A percentile compares a stretch with the other conserved stretches of the same genome.
Conservation (phyloP, 73 alveolate genomes). For the Tetrahymena malaccensis region DNA sequence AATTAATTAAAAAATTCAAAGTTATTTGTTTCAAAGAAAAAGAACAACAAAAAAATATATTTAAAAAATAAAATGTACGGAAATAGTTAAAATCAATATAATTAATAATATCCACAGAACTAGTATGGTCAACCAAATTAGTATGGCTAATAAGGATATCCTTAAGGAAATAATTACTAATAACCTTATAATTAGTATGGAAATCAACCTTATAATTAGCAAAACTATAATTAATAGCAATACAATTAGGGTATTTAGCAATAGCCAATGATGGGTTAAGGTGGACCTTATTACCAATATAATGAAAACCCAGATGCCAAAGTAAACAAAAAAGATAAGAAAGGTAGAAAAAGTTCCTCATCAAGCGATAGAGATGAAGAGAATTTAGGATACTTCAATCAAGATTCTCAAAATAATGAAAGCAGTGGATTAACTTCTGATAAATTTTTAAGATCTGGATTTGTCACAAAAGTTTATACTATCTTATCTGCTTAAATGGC, state of each 20-base stretch:
- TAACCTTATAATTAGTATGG: background rate
- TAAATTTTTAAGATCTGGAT: background rate
- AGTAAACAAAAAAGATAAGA: background rate
- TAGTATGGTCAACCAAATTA: too few relatives aligned
- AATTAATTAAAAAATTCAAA: too few relatives aligned
- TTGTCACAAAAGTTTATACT: conserved; percentile 15
- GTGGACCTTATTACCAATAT: background rate
- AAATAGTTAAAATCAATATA: background rate
- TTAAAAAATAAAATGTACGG: background rate
- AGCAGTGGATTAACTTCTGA: background rate
- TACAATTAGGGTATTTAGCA: background rate
- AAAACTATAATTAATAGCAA: background rate
- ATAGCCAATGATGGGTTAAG: background rate
- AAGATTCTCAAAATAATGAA: background rate
- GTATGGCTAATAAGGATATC: background rate
- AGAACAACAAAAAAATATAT: background rate
- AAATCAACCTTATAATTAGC: background rate
- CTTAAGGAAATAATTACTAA: background rate
- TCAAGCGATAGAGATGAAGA: background rate
- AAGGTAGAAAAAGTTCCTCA: background rate
- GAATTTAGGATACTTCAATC: background rate
- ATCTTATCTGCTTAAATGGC: conserved; percentile 16
- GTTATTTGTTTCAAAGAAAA: background rate
- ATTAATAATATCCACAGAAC: background rate
- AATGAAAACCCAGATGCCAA: background rate